phyloP scores from a whole-genome alignment of 2,329 filamentous ascomycete genomes.

The Zymoseptoria tritici region DNA sequence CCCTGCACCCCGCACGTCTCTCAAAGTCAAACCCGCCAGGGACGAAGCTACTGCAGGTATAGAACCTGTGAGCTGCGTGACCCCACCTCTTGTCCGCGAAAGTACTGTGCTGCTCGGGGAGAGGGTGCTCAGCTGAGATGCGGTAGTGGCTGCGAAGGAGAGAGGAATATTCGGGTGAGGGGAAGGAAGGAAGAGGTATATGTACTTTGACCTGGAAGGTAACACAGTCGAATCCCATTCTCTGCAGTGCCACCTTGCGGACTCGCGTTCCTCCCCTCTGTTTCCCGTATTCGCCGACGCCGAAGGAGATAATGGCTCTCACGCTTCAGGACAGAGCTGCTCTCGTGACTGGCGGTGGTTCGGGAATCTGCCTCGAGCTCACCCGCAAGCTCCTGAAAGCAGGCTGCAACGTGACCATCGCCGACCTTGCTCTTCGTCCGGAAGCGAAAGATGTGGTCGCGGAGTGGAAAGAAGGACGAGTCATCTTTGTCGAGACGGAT shows the following conservation, averaged over 20 bases:
- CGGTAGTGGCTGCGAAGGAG: neutral
- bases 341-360: conserved; percentile 23
- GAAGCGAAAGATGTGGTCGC: conserved; percentile 26
- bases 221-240: neutral
- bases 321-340: conserved; percentile 17
- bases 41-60: neutral
- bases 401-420: conserved; percentile 38
- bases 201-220: neutral
- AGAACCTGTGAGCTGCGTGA: neutral
- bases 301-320: conserved; percentile 2
- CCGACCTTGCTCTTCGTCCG: conserved; percentile 37
- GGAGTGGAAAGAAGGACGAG: conserved; percentile 18
- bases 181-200: neutral
- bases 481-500: conserved; percentile 36
- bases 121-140: neutral
- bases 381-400: conserved; percentile 27
- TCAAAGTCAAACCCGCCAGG: neutral
- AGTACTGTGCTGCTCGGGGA: neutral
- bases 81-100: neutral
- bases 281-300: neutral
- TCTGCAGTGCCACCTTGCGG: neutral
- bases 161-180: neutral
- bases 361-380: conserved; percentile 19
- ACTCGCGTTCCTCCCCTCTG: neutral
- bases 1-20: neutral